Conservation (phyloP, 1,139 yeast genomes). For the Taphrina sp. region DNA sequence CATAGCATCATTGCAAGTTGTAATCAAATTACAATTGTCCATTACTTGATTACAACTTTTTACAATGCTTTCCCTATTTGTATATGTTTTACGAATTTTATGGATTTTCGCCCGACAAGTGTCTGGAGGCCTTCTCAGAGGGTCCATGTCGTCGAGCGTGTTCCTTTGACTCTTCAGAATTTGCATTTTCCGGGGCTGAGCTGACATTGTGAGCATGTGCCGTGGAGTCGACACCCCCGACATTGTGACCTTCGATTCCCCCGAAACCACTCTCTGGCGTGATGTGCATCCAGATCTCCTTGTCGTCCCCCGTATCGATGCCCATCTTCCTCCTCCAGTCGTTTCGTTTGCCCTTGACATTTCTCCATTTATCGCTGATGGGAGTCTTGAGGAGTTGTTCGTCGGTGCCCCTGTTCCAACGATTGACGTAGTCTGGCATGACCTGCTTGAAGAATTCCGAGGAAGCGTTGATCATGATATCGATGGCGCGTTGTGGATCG, state of each 20-base stretch:
- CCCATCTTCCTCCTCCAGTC: constrained; percentile 26
- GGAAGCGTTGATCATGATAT: constrained; percentile 27
- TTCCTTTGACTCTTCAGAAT: constrained; percentile 5
- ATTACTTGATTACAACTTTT: too few species aligned
- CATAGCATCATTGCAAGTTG: too few species aligned
- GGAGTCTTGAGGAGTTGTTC: constrained; percentile 13
- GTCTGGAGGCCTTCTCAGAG: too few species aligned
- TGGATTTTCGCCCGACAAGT: too few species aligned
- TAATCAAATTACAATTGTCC: too few species aligned
- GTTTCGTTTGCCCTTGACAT: constrained; percentile 20
- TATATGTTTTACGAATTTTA: too few species aligned
- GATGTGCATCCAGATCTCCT: constrained; percentile 29
- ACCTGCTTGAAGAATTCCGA: constrained; percentile 15
- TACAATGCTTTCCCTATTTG: too few species aligned
- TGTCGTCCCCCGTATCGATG: constrained; percentile 1
- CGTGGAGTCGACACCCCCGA: constrained; percentile 19
- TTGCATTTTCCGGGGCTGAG: constrained; percentile 4
- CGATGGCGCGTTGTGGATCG: constrained; percentile 31
- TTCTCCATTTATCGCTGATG: constrained; percentile 31
- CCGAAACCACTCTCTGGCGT: constrained; percentile 25
- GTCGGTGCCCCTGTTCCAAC: constrained; percentile 24
- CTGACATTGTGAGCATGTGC: constrained; percentile 22
- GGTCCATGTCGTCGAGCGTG: too few species aligned
- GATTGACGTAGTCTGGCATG: constrained; percentile 6
- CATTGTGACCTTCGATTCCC: constrained; percentile 25